These are phyloP conservation scores for Aureobasidium sp. DNA, from an alignment of 2,329 filamentous ascomycete genomes.

Conservation along the genomic window DNA sequence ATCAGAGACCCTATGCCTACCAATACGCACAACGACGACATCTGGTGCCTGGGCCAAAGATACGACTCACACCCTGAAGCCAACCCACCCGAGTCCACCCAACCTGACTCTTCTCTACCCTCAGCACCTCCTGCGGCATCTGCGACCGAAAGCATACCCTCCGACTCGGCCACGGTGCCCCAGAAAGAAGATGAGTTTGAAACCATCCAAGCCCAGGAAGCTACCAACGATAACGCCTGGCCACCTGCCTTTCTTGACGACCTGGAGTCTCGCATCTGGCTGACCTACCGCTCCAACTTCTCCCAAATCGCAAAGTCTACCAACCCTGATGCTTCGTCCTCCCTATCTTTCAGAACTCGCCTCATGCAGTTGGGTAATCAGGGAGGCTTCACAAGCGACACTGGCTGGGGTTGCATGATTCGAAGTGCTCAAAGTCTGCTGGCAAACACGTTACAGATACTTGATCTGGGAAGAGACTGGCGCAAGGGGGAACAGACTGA, in stretches of 20 bases:
- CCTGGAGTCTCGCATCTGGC: constrained; percentile 89
- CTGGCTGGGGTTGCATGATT: constrained; percentile 99
- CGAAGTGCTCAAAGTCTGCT: constrained; percentile 87
- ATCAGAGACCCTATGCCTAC: constrained; percentile 86
- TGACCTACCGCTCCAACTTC: constrained; percentile 91
- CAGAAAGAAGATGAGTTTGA: constrained; percentile 11
- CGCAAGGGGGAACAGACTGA: constrained; percentile 50
- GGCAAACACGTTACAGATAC: constrained; percentile 70
- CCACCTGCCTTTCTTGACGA: constrained; percentile 79
- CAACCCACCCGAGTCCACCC: neutral
- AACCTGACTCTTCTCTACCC: neutral
- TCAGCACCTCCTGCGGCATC: neutral
- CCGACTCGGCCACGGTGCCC: neutral
- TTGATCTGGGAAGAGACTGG: constrained; percentile 79
- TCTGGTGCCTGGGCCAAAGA: constrained; percentile 68
- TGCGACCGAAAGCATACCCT: neutral
- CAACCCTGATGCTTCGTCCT: constrained; percentile 60
- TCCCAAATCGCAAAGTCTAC: constrained; percentile 68
- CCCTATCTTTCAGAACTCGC: constrained; percentile 76
- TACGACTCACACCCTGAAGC: constrained; percentile 37
- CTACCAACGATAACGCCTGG: constrained; percentile 55
- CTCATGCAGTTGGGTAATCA: constrained; percentile 74
- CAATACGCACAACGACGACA: constrained; percentile 66
- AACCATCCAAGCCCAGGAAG: constrained; percentile 19
- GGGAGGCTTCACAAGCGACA: constrained; percentile 80